These are phyloP conservation scores for Plasmodium ovale DNA, from an alignment of 169 alveolate species.

Conservation along the genomic window DNA sequence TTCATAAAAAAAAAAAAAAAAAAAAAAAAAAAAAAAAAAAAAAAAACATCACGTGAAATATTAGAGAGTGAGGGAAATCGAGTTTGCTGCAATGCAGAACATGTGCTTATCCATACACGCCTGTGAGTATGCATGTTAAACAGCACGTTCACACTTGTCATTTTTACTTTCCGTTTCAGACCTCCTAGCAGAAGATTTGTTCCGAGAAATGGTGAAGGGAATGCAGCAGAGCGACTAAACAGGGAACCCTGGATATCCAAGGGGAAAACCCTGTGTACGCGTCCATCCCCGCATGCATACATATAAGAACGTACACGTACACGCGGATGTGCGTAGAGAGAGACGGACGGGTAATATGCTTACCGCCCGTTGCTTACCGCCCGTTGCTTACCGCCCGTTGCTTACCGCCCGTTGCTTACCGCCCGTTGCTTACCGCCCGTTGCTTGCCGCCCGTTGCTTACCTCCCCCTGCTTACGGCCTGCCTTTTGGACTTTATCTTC, in stretches of 20 bases:
- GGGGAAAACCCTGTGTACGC: neutral
- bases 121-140: neutral
- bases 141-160: too few relatives aligned
- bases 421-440: too few relatives aligned
- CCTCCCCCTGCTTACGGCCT: neutral
- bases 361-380: too few relatives aligned
- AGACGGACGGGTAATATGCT: too few relatives aligned
- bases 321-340: too few relatives aligned
- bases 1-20: neutral
- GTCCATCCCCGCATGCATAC: neutral
- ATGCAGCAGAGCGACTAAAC: conserved; percentile 15
- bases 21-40: neutral
- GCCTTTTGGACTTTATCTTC: conserved; percentile 29
- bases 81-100: too few relatives aligned
- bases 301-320: neutral
- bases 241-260: neutral
- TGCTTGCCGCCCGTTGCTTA: too few relatives aligned
- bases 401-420: too few relatives aligned
- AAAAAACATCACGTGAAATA: neutral
- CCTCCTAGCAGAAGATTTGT: conserved; percentile 33
- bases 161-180: conserved; percentile 1
- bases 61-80: too few relatives aligned
- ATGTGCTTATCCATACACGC: too few relatives aligned
- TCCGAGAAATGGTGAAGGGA: conserved; percentile 28
- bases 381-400: too few relatives aligned